phyloP scores from a whole-genome alignment of 208 protist species.

The Acanthamoeba triangularis region DNA sequence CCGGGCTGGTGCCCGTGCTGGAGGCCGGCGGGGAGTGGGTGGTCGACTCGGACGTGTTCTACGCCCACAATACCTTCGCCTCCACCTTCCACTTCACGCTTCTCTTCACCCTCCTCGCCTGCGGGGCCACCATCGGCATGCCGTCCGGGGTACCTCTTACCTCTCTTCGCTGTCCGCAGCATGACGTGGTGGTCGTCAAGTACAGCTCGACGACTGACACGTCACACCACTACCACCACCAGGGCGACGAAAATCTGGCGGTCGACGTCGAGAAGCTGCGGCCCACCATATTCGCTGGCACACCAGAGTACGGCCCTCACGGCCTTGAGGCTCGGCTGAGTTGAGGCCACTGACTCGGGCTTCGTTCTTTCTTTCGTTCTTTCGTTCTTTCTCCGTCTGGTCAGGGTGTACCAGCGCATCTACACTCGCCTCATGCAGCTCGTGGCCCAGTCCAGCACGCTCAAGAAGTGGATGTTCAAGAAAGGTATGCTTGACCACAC shows the following conservation, averaged over 20 bases:
- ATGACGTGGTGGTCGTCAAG: not conserved
- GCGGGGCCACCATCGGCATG: slow-evolving; percentile 52
- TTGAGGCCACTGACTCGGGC: not conserved
- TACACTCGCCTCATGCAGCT: slow-evolving; percentile 7
- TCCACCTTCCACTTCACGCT: slow-evolving; percentile 27
- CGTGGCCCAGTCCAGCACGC: slow-evolving; percentile 29
- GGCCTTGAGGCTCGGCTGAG: not conserved
- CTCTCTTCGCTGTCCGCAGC: not conserved
- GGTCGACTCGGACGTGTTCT: not conserved
- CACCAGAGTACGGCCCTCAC: not conserved
- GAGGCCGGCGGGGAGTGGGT: not conserved
- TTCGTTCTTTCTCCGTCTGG: not conserved
- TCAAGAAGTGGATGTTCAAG: slow-evolving; percentile 60
- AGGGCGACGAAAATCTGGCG: not conserved
- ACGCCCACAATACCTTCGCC: not conserved
- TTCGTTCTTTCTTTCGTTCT: not conserved
- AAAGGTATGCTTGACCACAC: not conserved
- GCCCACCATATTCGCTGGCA: slow-evolving; percentile 15
- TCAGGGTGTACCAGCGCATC: slow-evolving; percentile 21
- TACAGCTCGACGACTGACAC: not conserved
- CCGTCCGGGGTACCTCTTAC: not conserved
- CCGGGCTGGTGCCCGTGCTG: slow-evolving; percentile 22
- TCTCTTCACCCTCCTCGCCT: slow-evolving; percentile 3
- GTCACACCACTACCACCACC: not conserved
- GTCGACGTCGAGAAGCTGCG: slow-evolving; percentile 30